phyloP scores from a whole-genome alignment of 2,329 filamentous ascomycete genomes.

The Paraphaeosphaeria sporulosa region DNA sequence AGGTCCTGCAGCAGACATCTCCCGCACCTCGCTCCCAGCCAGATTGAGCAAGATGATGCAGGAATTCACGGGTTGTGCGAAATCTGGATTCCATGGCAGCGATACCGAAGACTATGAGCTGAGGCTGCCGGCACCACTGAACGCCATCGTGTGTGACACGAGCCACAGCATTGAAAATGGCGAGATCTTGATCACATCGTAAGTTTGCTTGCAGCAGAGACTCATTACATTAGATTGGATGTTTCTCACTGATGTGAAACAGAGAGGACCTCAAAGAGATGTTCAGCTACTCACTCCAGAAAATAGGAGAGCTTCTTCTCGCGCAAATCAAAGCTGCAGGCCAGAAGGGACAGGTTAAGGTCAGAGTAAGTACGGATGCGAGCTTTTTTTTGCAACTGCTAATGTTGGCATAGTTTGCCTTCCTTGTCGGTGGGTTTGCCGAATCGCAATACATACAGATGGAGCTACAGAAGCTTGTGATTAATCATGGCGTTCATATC shows the following conservation, averaged over 20 bases:
- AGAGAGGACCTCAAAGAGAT: slow-evolving; percentile 29
- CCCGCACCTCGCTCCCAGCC: slow-evolving; percentile 20
- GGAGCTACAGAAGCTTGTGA: slow-evolving; percentile 19
- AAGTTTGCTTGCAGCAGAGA: slow-evolving; percentile 8
- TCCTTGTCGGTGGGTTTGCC: slow-evolving; percentile 40
- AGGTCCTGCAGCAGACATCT: slow-evolving; percentile 15
- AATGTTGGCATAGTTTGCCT: slow-evolving; percentile 23
- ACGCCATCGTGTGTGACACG: slow-evolving; percentile 17
- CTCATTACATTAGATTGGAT: not conserved
- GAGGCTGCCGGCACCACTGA: slow-evolving; percentile 27
- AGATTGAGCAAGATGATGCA: slow-evolving; percentile 29
- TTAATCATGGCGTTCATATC: slow-evolving; percentile 5
- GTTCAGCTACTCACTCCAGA: slow-evolving; percentile 23
- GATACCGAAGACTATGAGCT: slow-evolving; percentile 24
- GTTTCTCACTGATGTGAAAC: slow-evolving; percentile 6
- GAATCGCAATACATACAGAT: slow-evolving; percentile 32
- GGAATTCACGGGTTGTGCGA: slow-evolving; percentile 28
- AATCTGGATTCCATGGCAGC: slow-evolving; percentile 30
- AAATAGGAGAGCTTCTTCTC: slow-evolving; percentile 23
- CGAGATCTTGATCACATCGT: slow-evolving; percentile 31
- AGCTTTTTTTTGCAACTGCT: not conserved
- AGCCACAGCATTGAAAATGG: slow-evolving; percentile 30
- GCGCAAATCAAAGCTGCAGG: slow-evolving; percentile 21
- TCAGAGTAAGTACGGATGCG: slow-evolving; percentile 24
- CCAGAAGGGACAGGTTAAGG: slow-evolving; percentile 1